phyloP scores from a whole-genome alignment of 768 basidiomycete genomes.

The Psilocybe subaeruginosa region DNA sequence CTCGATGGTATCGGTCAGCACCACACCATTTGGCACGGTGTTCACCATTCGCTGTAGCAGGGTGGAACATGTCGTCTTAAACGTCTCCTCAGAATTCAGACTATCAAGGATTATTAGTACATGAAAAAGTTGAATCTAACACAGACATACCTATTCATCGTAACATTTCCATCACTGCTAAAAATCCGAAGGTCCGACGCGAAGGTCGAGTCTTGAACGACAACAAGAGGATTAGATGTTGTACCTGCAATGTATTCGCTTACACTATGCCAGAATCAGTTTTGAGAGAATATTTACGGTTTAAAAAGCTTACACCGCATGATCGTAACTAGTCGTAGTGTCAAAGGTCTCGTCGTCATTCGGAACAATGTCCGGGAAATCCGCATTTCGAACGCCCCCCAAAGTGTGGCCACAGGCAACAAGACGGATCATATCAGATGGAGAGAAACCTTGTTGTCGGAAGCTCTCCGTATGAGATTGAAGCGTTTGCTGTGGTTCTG shows the following conservation, averaged over 20 bases:
- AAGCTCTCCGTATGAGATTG: conserved; percentile 38
- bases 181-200: conserved; percentile 44
- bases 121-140: neutral
- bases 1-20: conserved; percentile 38
- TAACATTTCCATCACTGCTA: conserved; percentile 39
- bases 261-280: conserved; percentile 28
- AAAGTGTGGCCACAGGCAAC: conserved; percentile 50
- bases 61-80: conserved; percentile 32
- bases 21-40: conserved; percentile 42
- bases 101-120: conserved; percentile 15
- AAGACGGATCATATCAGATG: conserved; percentile 47
- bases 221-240: conserved; percentile 41
- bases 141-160: conserved; percentile 38
- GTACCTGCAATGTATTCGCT: conserved; percentile 42
- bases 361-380: conserved; percentile 40
- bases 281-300: neutral
- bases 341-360: conserved; percentile 33
- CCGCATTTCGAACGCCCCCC: conserved; percentile 43
- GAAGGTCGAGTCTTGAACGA: conserved; percentile 33
- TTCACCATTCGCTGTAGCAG: conserved; percentile 47
- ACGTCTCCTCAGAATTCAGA: conserved; percentile 30
- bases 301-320: conserved; percentile 32
- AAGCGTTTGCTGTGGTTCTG: conserved; percentile 41
- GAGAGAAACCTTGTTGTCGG: conserved; percentile 39
- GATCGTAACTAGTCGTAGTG: conserved; percentile 37